Conservation (phyloP, 148 eudicot genomes). For the Dianthus caryophyllus region DNA sequence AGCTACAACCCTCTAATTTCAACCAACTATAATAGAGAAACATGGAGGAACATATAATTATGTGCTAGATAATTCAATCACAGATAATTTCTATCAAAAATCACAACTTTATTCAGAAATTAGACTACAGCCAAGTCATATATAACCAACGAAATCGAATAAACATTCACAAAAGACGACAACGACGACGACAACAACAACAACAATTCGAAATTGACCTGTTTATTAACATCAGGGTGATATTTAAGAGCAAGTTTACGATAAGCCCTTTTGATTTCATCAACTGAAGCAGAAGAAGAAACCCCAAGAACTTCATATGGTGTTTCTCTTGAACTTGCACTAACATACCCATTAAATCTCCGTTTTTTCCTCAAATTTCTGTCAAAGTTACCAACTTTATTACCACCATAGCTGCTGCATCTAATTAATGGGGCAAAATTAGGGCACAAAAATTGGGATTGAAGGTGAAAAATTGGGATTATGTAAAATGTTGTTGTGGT, state of each 20-base stretch:
- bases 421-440: conserved; percentile 11
- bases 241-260: conserved; percentile 87
- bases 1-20: background rate
- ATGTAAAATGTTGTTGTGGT: background rate
- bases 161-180: background rate
- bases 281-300: conserved; percentile 54
- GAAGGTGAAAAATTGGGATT: conserved; percentile 3
- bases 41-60: too few species aligned
- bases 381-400: conserved; percentile 4
- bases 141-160: background rate
- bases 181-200: too few species aligned
- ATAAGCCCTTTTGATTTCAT: conserved; percentile 93
- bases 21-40: too few species aligned
- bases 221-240: conserved; percentile 96
- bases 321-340: conserved; percentile 57
- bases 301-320: conserved; percentile 94
- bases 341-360: conserved; percentile 21
- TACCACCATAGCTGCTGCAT: conserved; percentile 22
- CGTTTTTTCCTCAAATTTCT: conserved; percentile 16
- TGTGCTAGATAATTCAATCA: too few species aligned
- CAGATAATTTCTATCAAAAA: background rate
- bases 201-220: conserved; percentile 35
- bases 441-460: conserved; percentile 19
- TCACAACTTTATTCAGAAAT: background rate
- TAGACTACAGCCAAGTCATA: background rate